Percentiles rank a stretch among this genome's conserved stretches.
Conservation (phyloP, 345 rosid species). For the Eucalyptus marginata region DNA sequence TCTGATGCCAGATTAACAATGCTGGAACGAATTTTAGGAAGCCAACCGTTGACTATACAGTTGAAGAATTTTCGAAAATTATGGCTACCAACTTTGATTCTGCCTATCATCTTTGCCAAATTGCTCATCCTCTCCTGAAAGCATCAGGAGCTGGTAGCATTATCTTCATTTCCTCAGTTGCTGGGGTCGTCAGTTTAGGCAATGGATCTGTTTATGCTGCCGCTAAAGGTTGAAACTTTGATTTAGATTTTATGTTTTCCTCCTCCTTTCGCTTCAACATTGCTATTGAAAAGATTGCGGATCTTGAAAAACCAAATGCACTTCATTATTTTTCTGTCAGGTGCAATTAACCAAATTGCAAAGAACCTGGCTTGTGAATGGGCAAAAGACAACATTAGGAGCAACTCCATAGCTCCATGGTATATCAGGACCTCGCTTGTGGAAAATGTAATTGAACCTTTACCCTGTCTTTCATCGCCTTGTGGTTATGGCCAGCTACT, state of each 20-base stretch:
- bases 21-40: constrained; percentile 79
- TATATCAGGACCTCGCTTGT: constrained; percentile 73
- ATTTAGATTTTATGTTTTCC: background rate
- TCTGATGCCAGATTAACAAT: constrained; percentile 58
- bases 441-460: constrained; percentile 29
- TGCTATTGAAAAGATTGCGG: background rate
- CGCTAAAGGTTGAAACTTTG: constrained; percentile 42
- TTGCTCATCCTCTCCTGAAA: constrained; percentile 79
- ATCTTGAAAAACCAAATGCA: background rate
- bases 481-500: background rate
- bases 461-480: background rate
- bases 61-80: constrained; percentile 48
- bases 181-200: constrained; percentile 26
- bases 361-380: constrained; percentile 84
- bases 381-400: constrained; percentile 86
- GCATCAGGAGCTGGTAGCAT: constrained; percentile 71
- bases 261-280: background rate
- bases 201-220: constrained; percentile 66
- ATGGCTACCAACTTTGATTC: constrained; percentile 73
- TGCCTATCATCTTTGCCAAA: constrained; percentile 64
- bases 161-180: constrained; percentile 86
- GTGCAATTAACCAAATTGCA: constrained; percentile 77
- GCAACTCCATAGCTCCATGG: constrained; percentile 80
- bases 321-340: constrained; percentile 9
- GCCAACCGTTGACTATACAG: constrained; percentile 58